Conservation (phyloP, 2,329 filamentous ascomycete genomes). For the Aschersonia sp. region DNA sequence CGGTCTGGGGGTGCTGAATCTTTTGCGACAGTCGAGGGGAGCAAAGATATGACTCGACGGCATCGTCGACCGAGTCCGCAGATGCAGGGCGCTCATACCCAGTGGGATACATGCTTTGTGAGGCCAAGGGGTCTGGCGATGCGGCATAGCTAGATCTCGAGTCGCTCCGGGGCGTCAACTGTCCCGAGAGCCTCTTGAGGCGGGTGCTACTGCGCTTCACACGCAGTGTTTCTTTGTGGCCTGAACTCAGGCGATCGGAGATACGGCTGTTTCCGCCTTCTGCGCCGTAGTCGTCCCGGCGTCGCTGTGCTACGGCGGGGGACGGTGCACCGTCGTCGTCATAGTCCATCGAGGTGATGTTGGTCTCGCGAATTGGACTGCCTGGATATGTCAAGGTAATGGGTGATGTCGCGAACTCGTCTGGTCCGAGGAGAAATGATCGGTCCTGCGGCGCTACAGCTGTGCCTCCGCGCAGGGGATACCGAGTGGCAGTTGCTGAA, state of each 20-base stretch:
- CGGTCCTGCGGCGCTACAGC: slow-evolving; percentile 3
- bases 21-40: slow-evolving; percentile 78
- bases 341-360: slow-evolving; percentile 17
- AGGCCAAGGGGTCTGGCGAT: slow-evolving; percentile 9
- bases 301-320: slow-evolving; percentile 50
- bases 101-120: slow-evolving; percentile 18
- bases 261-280: slow-evolving; percentile 29
- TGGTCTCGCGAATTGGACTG: slow-evolving; percentile 10
- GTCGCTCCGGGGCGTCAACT: slow-evolving; percentile 26
- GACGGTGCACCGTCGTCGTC: slow-evolving; percentile 55
- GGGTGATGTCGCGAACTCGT: slow-evolving; percentile 8
- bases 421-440: slow-evolving; percentile 10
- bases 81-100: slow-evolving; percentile 63
- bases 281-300: slow-evolving; percentile 32
- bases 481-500: not conserved
- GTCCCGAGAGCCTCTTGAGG: slow-evolving; percentile 42
- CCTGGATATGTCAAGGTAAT: slow-evolving; percentile 6
- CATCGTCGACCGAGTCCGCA: slow-evolving; percentile 75
- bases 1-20: slow-evolving; percentile 72
- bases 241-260: slow-evolving; percentile 34
- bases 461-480: not conserved
- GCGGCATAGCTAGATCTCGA: slow-evolving; percentile 15
- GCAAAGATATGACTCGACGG: slow-evolving; percentile 71
- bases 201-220: slow-evolving; percentile 42
- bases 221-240: slow-evolving; percentile 26